Conservation (phyloP, 805 yeast genomes). For the Hanseniaspora thailandica region DNA sequence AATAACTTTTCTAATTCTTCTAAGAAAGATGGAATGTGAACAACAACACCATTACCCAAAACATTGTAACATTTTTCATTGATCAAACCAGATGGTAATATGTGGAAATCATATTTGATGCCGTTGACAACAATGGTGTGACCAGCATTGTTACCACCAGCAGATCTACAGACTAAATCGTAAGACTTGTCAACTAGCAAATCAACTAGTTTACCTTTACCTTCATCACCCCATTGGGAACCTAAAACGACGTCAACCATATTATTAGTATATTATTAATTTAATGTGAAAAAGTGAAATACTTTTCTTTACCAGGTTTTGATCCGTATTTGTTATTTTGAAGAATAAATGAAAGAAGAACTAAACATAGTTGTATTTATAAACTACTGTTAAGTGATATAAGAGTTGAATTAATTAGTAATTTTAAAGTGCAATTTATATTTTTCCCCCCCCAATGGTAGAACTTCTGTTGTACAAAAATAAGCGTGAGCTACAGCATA, state of each 20-base stretch:
- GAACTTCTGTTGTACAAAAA: too few species aligned
- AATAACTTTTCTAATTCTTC: constrained; percentile 72
- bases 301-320: background rate
- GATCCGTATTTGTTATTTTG: too few species aligned
- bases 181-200: constrained; percentile 75
- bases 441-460: too few species aligned
- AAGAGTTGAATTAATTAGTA: too few species aligned
- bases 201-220: constrained; percentile 96
- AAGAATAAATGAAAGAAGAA: too few species aligned
- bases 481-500: too few species aligned
- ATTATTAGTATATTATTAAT: background rate
- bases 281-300: background rate
- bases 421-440: too few species aligned
- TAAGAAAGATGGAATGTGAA: constrained; percentile 88
- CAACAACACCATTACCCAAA: constrained; percentile 92
- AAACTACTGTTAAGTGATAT: background rate
- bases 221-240: constrained; percentile 99
- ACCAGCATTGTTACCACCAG: constrained; percentile 99
- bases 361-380: background rate
- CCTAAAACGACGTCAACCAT: constrained; percentile 77
- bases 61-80: constrained; percentile 83
- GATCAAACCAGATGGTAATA: constrained; percentile 96
- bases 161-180: constrained; percentile 95
- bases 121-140: constrained; percentile 91
- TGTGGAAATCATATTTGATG: constrained; percentile 90